phyloP scores from a whole-genome alignment of 495 filamentous ascomycete species.

The Talaromyces liani region DNA sequence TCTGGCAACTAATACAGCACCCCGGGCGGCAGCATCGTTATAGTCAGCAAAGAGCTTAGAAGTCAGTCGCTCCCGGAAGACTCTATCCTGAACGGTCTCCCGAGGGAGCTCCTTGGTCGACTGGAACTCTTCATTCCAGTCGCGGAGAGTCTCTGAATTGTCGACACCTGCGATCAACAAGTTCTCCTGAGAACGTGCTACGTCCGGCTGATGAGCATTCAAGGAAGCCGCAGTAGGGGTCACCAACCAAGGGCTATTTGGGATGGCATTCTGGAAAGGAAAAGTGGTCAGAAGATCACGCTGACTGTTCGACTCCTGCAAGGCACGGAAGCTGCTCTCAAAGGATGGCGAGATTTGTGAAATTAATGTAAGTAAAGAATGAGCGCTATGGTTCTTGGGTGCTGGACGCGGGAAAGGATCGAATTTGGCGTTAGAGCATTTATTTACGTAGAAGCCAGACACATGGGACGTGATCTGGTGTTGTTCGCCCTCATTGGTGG shows the following conservation, averaged over 20 bases:
- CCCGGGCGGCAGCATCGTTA: conserved; percentile 86
- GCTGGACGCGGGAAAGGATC: conserved; percentile 71
- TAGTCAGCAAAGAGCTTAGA: conserved; percentile 97
- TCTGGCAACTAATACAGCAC: conserved; percentile 86
- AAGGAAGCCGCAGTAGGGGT: conserved; percentile 53
- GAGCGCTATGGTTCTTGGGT: conserved; percentile 63
- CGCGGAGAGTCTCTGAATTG: conserved; percentile 84
- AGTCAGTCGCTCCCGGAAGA: conserved; percentile 89
- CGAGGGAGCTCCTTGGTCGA: conserved; percentile 89
- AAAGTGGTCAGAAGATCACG: conserved; percentile 89
- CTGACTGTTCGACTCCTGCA: conserved; percentile 73
- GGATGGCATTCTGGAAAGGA: conserved; percentile 87
- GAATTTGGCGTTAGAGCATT: conserved; percentile 82
- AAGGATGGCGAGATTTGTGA: conserved; percentile 77
- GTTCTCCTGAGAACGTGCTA: conserved; percentile 85
- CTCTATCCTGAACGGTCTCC: conserved; percentile 88
- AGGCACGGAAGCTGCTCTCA: conserved; percentile 55
- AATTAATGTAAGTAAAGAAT: conserved; percentile 81
- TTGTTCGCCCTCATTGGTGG: conserved; percentile 87
- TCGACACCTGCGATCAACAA: conserved; percentile 86
- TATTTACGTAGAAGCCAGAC: conserved; percentile 95
- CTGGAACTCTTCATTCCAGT: conserved; percentile 99
- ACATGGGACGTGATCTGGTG: conserved; percentile 89
- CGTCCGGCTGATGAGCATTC: conserved; percentile 69
- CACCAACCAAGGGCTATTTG: conserved; percentile 89